Evolutionary conservation across 257 asterid genomes (phyloP).

Genomic region (Scutellaria galericulata): DNA sequence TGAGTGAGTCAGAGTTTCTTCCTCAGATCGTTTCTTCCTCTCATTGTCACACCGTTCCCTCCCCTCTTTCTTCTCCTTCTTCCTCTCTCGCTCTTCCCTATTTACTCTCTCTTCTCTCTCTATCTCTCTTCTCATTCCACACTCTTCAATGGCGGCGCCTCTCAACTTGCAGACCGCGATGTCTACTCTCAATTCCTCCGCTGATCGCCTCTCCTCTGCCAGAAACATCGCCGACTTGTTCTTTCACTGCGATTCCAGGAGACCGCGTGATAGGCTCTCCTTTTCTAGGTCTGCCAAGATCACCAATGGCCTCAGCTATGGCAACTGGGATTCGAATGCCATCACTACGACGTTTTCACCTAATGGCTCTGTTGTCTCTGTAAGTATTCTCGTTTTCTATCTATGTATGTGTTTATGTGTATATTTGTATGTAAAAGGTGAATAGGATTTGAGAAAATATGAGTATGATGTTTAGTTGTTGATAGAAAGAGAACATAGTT

Average conservation of each 20-base stretch:
- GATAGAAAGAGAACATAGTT: conserved; percentile 1
- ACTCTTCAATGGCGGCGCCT: conserved; percentile 54
- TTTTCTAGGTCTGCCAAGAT: conserved; percentile 39
- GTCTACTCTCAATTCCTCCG: conserved; percentile 43
- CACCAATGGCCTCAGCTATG: conserved; percentile 28
- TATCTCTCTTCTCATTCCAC: neutral
- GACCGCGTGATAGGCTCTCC: conserved; percentile 34
- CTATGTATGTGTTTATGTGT: neutral
- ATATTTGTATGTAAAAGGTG: too few relatives aligned
- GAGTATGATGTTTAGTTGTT: conserved; percentile 16
- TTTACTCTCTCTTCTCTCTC: neutral
- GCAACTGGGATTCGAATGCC: conserved; percentile 32
- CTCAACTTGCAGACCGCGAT: conserved; percentile 51
- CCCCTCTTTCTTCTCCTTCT: neutral
- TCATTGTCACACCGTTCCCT: neutral
- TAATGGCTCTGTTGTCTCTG: conserved; percentile 56
- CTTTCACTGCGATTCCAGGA: conserved; percentile 35
- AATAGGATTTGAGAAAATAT: neutral
- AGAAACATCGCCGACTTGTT: conserved; percentile 45
- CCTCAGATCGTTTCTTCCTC: neutral
- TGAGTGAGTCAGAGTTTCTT: conserved; percentile 11
- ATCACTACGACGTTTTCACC: conserved; percentile 39
- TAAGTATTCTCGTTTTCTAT: conserved; percentile 35
- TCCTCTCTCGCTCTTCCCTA: neutral
- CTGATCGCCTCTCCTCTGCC: conserved; percentile 56